Evolutionary conservation across 2,329 filamentous ascomycete genomes (phyloP).

Genomic region (Aureobasidium uvarum): DNA sequence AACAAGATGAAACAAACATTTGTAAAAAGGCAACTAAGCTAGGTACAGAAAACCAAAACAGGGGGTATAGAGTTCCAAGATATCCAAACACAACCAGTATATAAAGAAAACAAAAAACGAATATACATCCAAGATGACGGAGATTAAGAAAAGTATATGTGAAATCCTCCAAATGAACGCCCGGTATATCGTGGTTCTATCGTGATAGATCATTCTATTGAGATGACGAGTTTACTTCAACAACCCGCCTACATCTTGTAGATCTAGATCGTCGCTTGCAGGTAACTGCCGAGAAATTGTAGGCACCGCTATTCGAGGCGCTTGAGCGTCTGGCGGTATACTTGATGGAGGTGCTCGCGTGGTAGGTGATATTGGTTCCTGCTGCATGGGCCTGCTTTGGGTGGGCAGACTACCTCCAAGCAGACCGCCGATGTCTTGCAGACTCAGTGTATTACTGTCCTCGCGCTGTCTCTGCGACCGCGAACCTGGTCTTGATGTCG

Average conservation of each 20-base stretch:
- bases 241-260: constrained; percentile 39
- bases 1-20: not conserved
- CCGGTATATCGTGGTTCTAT: not conserved
- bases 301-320: not conserved
- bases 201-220: not conserved
- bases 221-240: constrained; percentile 18
- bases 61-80: not conserved
- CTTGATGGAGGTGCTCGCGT: not conserved
- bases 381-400: not conserved
- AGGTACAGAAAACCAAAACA: not conserved
- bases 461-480: not conserved
- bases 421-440: constrained; percentile 5
- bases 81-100: not conserved
- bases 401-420: not conserved
- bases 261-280: constrained; percentile 34
- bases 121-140: not conserved
- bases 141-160: not conserved
- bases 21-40: not conserved
- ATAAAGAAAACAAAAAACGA: not conserved
- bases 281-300: constrained; percentile 30
- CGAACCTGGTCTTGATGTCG: not conserved
- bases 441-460: not conserved
- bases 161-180: not conserved
- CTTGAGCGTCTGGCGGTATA: not conserved
- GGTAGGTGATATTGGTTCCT: not conserved